Evolutionary conservation across 2,329 filamentous ascomycete species (phyloP), one percentile per base, ranked within the genome.

Genomic region (Aphanocladium album): DNA sequence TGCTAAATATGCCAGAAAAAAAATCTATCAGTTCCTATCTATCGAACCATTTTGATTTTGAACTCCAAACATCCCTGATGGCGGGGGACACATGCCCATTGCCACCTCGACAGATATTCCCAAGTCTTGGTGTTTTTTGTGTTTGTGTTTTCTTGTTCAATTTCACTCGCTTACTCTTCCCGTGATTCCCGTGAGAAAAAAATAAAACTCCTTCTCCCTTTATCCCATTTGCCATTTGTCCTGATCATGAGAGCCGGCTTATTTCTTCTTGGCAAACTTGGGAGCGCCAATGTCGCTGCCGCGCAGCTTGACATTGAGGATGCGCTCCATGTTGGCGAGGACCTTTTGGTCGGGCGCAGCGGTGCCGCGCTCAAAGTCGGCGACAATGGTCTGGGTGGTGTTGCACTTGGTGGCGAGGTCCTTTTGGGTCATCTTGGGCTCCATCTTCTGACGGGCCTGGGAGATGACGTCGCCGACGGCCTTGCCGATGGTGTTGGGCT

Each of bases 361-460:
- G 68, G 80, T 84, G 68, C 89, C 92, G 67, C 88, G 84, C 86
- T 98, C 93, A 71, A 96, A 92, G 69, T 92, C 88, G 71, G 89
- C 89, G 65, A 98, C 83, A 67, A 95, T 80, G 66, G 85, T 83
- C 57, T 88, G 85, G 46, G 90, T 93, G 63, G 89, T 92, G 82
- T 96, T 96, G 82, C 90, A 93, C 79, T 91, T 91, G 66, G 89
- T 91, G 63, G 93, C 93, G 45, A 88, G 80, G 67, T 88, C 84
- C 77, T 96, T 96, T 79, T 98, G 95, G 61, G 93, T 96, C 91
- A 98, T 93, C 80, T 96, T 95, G 77, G 93, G 92, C 77, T 89
- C 89, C 74, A 91, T 88, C 73, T 89, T 86, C 73, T 86, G 87
- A 66, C 95, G 90, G 60, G 89, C 85, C 71, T 88, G 84, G 70